Conservation (phyloP, 1,284 basidiomycete species). For the Mycena citricolor region DNA sequence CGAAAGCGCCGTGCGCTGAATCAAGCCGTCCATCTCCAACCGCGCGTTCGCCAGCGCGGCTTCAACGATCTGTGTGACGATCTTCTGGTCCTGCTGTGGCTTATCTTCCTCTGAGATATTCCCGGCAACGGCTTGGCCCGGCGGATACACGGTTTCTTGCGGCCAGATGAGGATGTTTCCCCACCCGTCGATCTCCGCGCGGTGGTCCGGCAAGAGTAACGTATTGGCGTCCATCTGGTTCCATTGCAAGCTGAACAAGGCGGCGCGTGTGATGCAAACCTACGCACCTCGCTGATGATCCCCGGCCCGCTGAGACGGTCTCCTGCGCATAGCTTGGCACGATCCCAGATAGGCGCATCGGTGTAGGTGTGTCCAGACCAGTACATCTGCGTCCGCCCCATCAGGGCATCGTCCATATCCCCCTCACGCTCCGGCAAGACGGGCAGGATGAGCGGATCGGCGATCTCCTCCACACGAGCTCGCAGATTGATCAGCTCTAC, state of each 20-base stretch:
- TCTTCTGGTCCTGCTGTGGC: conserved; percentile 25
- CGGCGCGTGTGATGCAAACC: too few species aligned
- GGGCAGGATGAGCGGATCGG: conserved; percentile 20
- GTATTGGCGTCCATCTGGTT: conserved; percentile 31
- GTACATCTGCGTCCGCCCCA: conserved; percentile 23
- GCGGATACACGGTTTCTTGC: conserved; percentile 1
- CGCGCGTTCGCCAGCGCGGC: conserved; percentile 31
- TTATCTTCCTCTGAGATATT: conserved; percentile 10
- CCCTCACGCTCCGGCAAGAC: too few species aligned
- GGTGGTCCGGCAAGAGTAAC: conserved; percentile 28
- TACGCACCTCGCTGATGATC: conserved; percentile 29
- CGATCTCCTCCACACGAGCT: conserved; percentile 26
- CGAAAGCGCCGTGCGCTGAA: conserved; percentile 31
- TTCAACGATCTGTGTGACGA: conserved; percentile 32
- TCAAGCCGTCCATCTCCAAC: conserved; percentile 33
- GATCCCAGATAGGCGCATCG: conserved; percentile 30
- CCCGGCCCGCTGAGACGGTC: conserved; percentile 29
- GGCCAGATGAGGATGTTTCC: conserved; percentile 34
- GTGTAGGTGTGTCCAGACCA: conserved; percentile 25
- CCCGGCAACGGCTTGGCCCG: too few species aligned
- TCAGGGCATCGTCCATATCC: conserved; percentile 16
- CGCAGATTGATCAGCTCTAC: conserved; percentile 32
- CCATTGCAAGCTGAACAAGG: too few species aligned
- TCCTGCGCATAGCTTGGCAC: conserved; percentile 25
- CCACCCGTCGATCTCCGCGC: conserved; percentile 30